Percentiles rank a stretch among this genome's conserved stretches.
Evolutionary conservation across 306 rosid species (phyloP).

Genomic region (Echinosophora koreensis): DNA sequence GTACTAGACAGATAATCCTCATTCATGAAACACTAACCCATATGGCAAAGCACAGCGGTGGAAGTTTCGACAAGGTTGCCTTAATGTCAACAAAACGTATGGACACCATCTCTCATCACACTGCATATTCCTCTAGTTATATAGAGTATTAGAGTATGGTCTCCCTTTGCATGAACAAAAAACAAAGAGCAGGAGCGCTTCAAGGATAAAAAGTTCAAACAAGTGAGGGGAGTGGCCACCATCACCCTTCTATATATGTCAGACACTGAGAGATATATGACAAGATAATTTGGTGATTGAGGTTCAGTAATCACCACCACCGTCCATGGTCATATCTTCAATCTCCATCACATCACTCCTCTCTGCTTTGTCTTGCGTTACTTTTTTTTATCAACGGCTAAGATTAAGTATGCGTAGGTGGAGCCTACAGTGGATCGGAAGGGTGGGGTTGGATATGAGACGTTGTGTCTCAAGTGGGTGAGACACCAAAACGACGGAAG

Average conservation of each 20-base stretch:
- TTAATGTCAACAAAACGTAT: constrained; percentile 42
- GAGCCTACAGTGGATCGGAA: not conserved
- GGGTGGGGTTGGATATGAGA: not conserved
- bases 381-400: constrained; percentile 4
- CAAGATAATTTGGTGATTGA: constrained; percentile 17
- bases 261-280: constrained; percentile 16
- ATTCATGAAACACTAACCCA: not conserved
- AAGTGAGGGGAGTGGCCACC: constrained; percentile 23
- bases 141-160: not conserved
- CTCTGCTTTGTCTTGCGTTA: not conserved
- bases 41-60: constrained; percentile 46
- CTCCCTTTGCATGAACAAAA: constrained; percentile 48
- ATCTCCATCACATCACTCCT: not conserved
- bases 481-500: constrained; percentile 34
- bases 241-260: constrained; percentile 11
- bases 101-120: constrained; percentile 34
- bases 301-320: constrained; percentile 35
- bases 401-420: not conserved
- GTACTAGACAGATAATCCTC: no score
- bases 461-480: not conserved
- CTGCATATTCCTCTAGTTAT: constrained; percentile 20
- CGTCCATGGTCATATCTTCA: constrained; percentile 7
- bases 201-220: constrained; percentile 27
- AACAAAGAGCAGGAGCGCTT: constrained; percentile 37
- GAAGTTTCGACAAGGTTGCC: constrained; percentile 39